Percentiles rank a stretch among this genome's conserved stretches.
Conservation (phyloP, 768 basidiomycete genomes). For the Cyclocybe aegerita region DNA sequence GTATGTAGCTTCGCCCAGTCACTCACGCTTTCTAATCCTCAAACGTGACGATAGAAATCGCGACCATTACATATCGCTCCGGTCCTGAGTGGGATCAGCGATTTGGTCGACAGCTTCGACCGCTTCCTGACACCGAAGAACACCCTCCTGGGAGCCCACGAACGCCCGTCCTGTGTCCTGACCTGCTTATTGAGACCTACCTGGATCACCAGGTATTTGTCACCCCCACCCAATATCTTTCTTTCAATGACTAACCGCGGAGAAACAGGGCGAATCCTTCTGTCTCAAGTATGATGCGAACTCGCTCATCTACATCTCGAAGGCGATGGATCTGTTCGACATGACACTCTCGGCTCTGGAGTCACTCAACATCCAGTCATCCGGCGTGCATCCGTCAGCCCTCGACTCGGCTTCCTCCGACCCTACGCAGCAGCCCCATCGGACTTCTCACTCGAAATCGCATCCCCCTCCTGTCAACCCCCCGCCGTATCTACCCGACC, state of each 20-base stretch:
- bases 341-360: constrained; percentile 79
- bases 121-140: constrained; percentile 35
- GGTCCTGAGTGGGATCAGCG: constrained; percentile 99
- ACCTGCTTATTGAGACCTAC: constrained; percentile 98
- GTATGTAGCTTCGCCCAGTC: constrained; percentile 37
- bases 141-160: constrained; percentile 28
- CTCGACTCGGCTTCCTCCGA: constrained; percentile 16
- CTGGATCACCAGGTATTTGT: constrained; percentile 88
- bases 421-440: constrained; percentile 23
- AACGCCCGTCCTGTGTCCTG: constrained; percentile 85
- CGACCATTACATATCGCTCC: constrained; percentile 98
- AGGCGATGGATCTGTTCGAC: constrained; percentile 99
- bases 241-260: constrained; percentile 37
- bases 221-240: constrained; percentile 32
- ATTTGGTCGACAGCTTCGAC: constrained; percentile 80
- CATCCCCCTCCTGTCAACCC: constrained; percentile 74
- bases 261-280: constrained; percentile 82
- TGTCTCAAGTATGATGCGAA: constrained; percentile 99
- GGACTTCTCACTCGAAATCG: constrained; percentile 60
- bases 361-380: constrained; percentile 55
- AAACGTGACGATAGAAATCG: constrained; percentile 69
- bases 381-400: constrained; percentile 19
- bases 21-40: background rate
- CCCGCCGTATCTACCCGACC: constrained; percentile 70
- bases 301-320: constrained; percentile 97